Evolutionary conservation across 2,329 filamentous ascomycete species (phyloP).

Genomic region (Cordyceps tenuipes): DNA sequence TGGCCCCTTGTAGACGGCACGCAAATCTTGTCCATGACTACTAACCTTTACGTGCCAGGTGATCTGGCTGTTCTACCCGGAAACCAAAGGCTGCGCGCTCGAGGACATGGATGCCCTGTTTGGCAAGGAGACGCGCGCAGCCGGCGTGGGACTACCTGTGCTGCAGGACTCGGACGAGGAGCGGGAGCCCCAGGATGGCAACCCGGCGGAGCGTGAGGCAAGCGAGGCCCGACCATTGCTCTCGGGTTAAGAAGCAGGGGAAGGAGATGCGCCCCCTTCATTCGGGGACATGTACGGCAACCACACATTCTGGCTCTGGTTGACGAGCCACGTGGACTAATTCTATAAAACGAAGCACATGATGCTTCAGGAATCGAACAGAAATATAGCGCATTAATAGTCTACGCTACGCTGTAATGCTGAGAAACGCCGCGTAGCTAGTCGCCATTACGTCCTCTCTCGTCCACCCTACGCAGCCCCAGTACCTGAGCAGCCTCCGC

Average conservation of each 20-base stretch:
- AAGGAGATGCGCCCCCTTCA: background rate
- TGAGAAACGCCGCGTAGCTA: slow-evolving; percentile 2
- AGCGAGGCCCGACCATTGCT: background rate
- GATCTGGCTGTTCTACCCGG: slow-evolving; percentile 35
- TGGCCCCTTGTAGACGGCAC: background rate
- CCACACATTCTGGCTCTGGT: no score
- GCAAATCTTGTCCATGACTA: background rate
- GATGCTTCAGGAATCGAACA: background rate
- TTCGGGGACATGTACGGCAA: background rate
- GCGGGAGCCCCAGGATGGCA: background rate
- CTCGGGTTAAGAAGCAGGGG: background rate
- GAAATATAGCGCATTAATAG: no score
- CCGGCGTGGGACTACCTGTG: background rate
- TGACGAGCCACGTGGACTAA: no score
- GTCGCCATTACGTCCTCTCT: background rate
- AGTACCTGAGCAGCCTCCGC: slow-evolving; percentile 1
- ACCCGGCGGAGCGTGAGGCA: background rate
- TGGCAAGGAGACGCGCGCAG: slow-evolving; percentile 12
- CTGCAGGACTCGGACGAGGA: background rate
- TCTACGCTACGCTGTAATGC: background rate
- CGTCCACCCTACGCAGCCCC: slow-evolving; percentile 12
- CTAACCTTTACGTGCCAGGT: slow-evolving; percentile 20
- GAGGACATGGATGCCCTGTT: slow-evolving; percentile 40
- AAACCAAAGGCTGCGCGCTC: slow-evolving; percentile 33
- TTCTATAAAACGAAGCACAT: background rate